Evolutionary conservation across 306 rosid genomes (phyloP).

Genomic region (Neltuma alba): DNA sequence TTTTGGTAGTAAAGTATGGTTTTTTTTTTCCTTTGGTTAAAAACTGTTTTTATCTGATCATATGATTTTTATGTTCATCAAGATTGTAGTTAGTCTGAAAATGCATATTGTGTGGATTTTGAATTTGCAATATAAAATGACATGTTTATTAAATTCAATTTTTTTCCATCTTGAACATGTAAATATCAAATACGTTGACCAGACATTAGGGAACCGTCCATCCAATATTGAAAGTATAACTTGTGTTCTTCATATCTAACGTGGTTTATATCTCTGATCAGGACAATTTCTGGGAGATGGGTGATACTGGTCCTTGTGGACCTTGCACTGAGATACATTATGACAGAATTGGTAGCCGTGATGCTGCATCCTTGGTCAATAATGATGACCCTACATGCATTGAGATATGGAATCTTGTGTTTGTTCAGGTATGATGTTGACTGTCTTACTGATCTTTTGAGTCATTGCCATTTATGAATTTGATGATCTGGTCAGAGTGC

Average conservation of each 20-base stretch:
- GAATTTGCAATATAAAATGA: neutral
- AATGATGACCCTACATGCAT: slow-evolving; percentile 94
- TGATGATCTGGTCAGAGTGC: slow-evolving; percentile 23
- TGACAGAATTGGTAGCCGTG: slow-evolving; percentile 94
- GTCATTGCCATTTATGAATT: slow-evolving; percentile 4
- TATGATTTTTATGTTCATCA: slow-evolving; percentile 10
- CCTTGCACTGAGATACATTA: slow-evolving; percentile 98
- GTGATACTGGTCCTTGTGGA: slow-evolving; percentile 98
- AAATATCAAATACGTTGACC: neutral
- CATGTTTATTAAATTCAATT: neutral
- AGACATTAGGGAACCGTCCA: slow-evolving; percentile 11
- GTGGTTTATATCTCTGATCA: slow-evolving; percentile 40
- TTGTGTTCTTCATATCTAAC: slow-evolving; percentile 21
- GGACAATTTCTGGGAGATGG: slow-evolving; percentile 99
- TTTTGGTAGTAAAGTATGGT: slow-evolving; percentile 85
- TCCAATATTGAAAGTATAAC: neutral
- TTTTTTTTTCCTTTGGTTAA: neutral
- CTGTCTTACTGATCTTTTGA: slow-evolving; percentile 1
- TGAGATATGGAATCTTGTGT: slow-evolving; percentile 98
- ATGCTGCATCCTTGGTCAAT: slow-evolving; percentile 90
- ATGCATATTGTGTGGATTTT: neutral
- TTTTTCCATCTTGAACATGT: neutral
- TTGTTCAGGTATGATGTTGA: slow-evolving; percentile 75
- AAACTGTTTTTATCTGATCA: neutral
- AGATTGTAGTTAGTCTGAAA: neutral